Evolutionary conservation across 352 stramenopile species (phyloP), one percentile per base, ranked within the genome.

Genomic region (Phytophthora palmivora): DNA sequence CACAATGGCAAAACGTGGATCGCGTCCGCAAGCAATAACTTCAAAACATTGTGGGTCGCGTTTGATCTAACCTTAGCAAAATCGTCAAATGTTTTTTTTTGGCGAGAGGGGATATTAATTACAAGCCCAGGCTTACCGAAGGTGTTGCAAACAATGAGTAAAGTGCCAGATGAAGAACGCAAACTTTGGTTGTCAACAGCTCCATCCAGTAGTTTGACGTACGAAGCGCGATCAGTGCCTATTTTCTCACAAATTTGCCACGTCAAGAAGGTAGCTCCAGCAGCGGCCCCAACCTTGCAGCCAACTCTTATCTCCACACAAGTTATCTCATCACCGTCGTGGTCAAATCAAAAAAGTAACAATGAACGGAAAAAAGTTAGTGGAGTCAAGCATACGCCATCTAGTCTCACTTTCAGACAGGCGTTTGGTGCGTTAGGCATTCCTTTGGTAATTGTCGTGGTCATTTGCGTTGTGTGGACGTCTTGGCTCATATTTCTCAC

Each of bases 391-490:
- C 21, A 32, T 43, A 14, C 33, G 16, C 32, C 39, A 18, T 21
- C 11, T 0, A 15, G 16, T 12, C 24, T 70, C 15, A 57, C 55
- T 11, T 70, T 74, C 21, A n/a, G 38, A 6, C 53, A 70, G 47
- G 38, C 66, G 2, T 74, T 66, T 38, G 66, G 66, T 14, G 21
- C 19, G 3, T 44, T 74, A 2, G 66, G 66, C 0, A n/a, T 61
- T 6, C 60, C 49, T 4, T 41, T 74, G 26, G 6, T 74, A 8
- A n/a, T 58, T 24, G 50, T 66, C 10, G 38, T 37, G 1, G 0
- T 58, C 3, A 34, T 75, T 6, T 72, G 62, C 9, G 45, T 74
- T 6, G 32, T 37, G 4, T 82, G 70, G 74, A 75, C 71, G 0
- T 47, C 41, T 4, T 74, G 56, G 53, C 44, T 82, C 10, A 61